Conservation (phyloP, 306 rosid genomes). For the Cucurbita argyrosperma region DNA sequence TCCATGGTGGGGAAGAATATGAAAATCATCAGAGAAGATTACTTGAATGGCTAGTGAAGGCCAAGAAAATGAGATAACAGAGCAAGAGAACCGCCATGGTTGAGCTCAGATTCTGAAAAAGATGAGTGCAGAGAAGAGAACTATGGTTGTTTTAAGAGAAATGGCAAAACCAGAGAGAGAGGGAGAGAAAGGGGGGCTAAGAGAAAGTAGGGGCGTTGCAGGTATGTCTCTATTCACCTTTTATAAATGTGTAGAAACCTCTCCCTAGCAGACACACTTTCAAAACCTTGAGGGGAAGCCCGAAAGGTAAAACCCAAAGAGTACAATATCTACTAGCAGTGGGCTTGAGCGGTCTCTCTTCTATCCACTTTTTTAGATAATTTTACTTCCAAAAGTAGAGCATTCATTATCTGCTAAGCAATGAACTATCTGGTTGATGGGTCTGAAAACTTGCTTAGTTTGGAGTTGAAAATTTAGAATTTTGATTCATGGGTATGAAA, state of each 20-base stretch:
- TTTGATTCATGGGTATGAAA: background rate
- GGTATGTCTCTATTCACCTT: constrained; percentile 2
- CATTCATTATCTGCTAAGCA: background rate
- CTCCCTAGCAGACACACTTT: no score
- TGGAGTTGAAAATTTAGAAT: background rate
- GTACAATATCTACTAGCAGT: no score
- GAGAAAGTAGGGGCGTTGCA: constrained; percentile 3
- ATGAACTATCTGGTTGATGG: background rate
- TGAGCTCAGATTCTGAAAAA: constrained; percentile 8
- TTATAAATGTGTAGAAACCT: background rate
- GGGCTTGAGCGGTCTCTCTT: no score
- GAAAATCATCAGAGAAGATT: background rate
- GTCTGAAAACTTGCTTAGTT: background rate
- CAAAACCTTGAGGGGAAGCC: no score
- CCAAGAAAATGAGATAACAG: constrained; percentile 36
- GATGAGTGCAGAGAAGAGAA: background rate
- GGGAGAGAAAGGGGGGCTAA: background rate
- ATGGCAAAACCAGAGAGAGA: background rate
- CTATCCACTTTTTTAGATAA: background rate
- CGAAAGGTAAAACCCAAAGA: no score
- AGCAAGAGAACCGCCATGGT: constrained; percentile 41
- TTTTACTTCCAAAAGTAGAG: background rate
- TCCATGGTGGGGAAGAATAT: no score
- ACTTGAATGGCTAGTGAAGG: constrained; percentile 61
- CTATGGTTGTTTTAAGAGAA: background rate